Evolutionary conservation across 179 eudicot species (phyloP).

Genomic region (Corrigiola litoralis): DNA sequence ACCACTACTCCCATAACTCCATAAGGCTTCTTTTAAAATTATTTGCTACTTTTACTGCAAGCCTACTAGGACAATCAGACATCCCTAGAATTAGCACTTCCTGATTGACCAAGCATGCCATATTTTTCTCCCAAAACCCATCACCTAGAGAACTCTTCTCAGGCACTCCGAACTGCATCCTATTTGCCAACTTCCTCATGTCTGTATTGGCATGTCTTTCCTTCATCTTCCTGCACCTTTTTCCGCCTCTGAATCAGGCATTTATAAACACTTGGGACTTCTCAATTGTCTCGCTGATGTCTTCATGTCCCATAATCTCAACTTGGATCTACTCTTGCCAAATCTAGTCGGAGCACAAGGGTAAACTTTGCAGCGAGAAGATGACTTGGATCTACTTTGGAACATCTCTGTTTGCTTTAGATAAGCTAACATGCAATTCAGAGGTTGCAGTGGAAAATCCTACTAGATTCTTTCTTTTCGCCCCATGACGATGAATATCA

Average conservation of each 20-base stretch:
- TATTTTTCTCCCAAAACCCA: constrained; percentile 83
- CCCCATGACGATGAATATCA: too few relatives aligned
- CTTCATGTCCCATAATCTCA: too few relatives aligned
- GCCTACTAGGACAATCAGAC: constrained; percentile 63
- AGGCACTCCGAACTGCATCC: constrained; percentile 77
- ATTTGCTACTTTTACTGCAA: constrained; percentile 75
- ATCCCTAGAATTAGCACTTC: constrained; percentile 74
- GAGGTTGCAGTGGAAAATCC: too few relatives aligned
- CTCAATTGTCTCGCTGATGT: too few relatives aligned
- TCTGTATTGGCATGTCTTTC: constrained; percentile 78
- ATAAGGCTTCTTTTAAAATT: constrained; percentile 58
- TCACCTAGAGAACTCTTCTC: constrained; percentile 89
- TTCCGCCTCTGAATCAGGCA: constrained; percentile 93
- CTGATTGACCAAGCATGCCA: constrained; percentile 92
- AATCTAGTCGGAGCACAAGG: too few relatives aligned
- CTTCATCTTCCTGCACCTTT: constrained; percentile 72
- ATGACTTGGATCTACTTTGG: too few relatives aligned
- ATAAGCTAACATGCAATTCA: too few relatives aligned
- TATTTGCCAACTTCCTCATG: constrained; percentile 74
- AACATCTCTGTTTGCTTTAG: too few relatives aligned
- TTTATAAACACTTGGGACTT: too few relatives aligned
- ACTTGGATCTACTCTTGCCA: too few relatives aligned
- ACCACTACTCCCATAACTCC: constrained; percentile 67
- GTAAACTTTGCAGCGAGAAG: too few relatives aligned
- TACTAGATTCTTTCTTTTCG: too few relatives aligned